Base-by-base conservation (phyloP, 2,329 filamentous ascomycete species). In the Cercospora sp. region DNA sequence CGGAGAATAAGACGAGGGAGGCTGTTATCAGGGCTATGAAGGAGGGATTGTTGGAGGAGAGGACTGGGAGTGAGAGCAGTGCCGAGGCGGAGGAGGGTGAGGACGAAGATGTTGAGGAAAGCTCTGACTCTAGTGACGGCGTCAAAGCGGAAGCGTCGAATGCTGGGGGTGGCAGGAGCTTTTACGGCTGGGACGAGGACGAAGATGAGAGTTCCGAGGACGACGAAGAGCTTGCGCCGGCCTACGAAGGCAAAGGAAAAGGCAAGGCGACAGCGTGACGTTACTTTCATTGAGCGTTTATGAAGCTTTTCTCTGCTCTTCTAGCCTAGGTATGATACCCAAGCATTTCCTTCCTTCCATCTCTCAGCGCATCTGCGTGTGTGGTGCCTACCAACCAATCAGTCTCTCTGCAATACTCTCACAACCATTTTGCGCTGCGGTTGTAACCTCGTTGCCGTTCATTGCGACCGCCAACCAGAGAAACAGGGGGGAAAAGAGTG, bases 151-250 rank as follows among this genome's bases (percentile, higher is more conserved):
- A 81, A 81, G 30, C 84, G 51, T 70, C 79, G 3, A 62, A 42
- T 55, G 76, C 78, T 36, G 75, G 80, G 10, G 76, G 78, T 5
- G 59, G 75, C n/a, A 77, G 76, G 61, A 82, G 84, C 0, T 92
- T 93, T 75, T 91, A 90, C 73, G 91, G 91, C 0, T 94, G 93
- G 80, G 91, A 93, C 90, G 94, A 36, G 90, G 93, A 82, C 73
- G 82, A 80, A 64, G 80, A 83, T 20, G 81, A 83, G 12, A 26
- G 28, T 30, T 62, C 42, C 28, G 82, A 84, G 13, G 82, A 82
- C 9, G 81, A 82, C 18, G 80, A 80, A 4, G 79, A 80, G 3
- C 39, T 65, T 58, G 69, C 36, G n/a, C 30, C 61, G 7, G 42
- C 59, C 4, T 72, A 81, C 78, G 20, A 84, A 81, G 72, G 80